Evolutionary conservation across 345 rosid species (phyloP), one percentile per base, ranked within the genome.

Genomic region (Lumnitzera littorea): DNA sequence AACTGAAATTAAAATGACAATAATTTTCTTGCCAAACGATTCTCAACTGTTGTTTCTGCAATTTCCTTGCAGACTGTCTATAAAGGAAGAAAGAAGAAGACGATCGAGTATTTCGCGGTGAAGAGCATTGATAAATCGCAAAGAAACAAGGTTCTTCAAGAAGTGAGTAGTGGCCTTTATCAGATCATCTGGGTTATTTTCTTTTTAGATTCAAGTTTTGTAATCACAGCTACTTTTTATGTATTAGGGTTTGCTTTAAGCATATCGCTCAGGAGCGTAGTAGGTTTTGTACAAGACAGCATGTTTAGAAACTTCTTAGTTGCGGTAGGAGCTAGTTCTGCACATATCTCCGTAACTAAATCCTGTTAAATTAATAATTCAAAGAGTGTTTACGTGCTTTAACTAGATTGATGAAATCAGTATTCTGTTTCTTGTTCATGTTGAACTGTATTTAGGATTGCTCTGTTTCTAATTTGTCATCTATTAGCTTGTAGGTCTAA

Each of bases 51-150:
- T 24, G 51, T 50, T 50, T 50, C 20, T 51, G 17, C 16, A 50
- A 14, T 23, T 52, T 15, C 16, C 20, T 12, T 48, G 62, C 61
- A 94, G 99, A 82, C 85, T 53, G 99, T 94, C 56, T 90, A 90
- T 65, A 90, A 90, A 72, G 99, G 99, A 57, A 81, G 99, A 77
- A 90, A 85, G 96, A 94, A 89, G 96, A 88, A 86, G 82, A 80
- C 95, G 55, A 94, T 94, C 64, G 97, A 90, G 83, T 90, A 94
- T 72, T 94, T 84, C 48, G 97, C 99, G 1, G 79, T 89, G 55
- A 94, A 94, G 87, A 88, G 99, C 64, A 95, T 90, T 1, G 97
- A 90, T 2, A 94, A 94, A 70, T 90, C 99, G 36, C 95, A 86
- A 64, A 80, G 82, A 83, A 83, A 58, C 80, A 88, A 90, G 79